A percentile compares a stretch with the other conserved stretches of the same genome.
phyloP scores from a whole-genome alignment of 1,284 basidiomycete species.

The Microbotryomycetes sp. region DNA sequence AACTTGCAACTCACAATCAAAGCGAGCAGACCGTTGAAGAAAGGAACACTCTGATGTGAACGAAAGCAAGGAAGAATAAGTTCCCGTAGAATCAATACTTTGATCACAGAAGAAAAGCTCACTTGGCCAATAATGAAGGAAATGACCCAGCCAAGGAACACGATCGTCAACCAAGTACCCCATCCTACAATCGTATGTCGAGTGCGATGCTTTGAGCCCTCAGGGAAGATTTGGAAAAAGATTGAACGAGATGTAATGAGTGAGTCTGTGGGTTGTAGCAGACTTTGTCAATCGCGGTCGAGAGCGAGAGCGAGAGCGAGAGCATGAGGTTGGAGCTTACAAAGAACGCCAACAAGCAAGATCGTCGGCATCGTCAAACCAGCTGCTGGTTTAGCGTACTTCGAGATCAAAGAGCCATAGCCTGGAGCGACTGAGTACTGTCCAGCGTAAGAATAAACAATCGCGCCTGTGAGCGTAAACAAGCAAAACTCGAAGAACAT shows the following conservation, averaged over 20 bases:
- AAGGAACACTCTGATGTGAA: conserved; percentile 39
- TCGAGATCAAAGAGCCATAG: conserved; percentile 45
- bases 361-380: conserved; percentile 52
- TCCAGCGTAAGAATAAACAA: conserved; percentile 52
- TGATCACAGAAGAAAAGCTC: conserved; percentile 52
- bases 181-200: conserved; percentile 56
- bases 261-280: no score
- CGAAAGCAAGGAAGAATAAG: neutral
- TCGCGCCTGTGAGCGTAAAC: conserved; percentile 56
- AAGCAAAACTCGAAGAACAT: conserved; percentile 54
- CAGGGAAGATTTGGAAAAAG: conserved; percentile 48
- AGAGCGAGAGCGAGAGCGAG: conserved; percentile 36
- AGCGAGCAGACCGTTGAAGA: conserved; percentile 40
- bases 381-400: conserved; percentile 36
- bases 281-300: no score
- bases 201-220: conserved; percentile 50
- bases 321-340: no score
- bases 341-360: conserved; percentile 28
- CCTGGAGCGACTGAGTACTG: conserved; percentile 35
- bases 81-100: conserved; percentile 40
- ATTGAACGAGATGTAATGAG: conserved; percentile 50
- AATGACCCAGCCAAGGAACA: conserved; percentile 53
- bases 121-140: conserved; percentile 27
- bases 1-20: conserved; percentile 28
- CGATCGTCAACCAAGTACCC: conserved; percentile 54